phyloP scores from a whole-genome alignment of 2,329 filamentous ascomycete genomes.

The Xylariaceae sp. region DNA sequence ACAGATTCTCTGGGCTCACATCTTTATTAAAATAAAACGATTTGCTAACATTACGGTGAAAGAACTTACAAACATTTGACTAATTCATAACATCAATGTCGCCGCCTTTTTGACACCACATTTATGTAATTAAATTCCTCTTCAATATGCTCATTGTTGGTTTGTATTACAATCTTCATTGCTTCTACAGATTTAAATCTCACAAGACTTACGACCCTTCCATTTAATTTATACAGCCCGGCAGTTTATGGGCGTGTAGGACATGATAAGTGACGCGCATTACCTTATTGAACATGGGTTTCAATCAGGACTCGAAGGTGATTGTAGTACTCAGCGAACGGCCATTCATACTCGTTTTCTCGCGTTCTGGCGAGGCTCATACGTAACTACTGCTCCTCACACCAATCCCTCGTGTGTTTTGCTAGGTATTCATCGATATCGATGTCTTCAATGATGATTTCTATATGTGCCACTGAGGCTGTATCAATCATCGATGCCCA shows the following conservation, averaged over 20 bases:
- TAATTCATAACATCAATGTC: no score
- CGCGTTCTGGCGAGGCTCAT: neutral
- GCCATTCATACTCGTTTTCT: neutral
- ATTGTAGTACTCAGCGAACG: neutral
- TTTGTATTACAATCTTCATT: no score
- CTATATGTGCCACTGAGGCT: neutral
- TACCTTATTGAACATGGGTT: neutral
- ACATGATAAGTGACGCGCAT: neutral
- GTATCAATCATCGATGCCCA: neutral
- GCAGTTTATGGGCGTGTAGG: neutral
- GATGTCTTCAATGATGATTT: neutral
- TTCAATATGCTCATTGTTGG: no score
- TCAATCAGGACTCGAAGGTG: neutral
- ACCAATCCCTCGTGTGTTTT: neutral
- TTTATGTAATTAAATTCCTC: no score
- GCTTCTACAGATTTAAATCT: no score
- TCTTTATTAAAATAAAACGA: no score
- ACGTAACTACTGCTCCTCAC: neutral
- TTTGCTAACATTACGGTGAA: no score
- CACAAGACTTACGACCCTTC: neutral
- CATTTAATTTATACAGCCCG: neutral
- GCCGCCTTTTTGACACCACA: no score
- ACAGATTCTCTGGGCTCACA: no score
- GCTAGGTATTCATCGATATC: neutral
- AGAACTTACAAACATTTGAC: no score